Evolutionary conservation across 148 eudicot genomes (phyloP).

Genomic region (Salicornia ramosissima): DNA sequence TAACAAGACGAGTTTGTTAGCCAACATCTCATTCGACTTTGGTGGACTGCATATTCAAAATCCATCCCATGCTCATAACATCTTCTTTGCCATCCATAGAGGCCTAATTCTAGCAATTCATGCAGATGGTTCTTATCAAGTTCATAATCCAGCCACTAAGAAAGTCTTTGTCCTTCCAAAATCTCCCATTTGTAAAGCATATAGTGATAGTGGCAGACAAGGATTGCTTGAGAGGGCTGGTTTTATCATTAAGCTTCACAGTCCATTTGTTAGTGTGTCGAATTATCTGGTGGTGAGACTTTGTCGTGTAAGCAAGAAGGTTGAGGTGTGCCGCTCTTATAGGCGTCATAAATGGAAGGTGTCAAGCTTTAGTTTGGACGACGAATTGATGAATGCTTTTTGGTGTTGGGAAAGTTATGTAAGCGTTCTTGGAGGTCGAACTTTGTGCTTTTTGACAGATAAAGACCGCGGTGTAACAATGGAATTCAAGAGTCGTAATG

Average conservation of each 20-base stretch:
- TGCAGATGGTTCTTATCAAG: not conserved
- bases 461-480: slow-evolving; percentile 9
- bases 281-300: not conserved
- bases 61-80: not conserved
- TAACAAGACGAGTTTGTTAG: too few species aligned
- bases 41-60: not conserved
- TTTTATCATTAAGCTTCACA: not conserved
- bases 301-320: slow-evolving; percentile 1
- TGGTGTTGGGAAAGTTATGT: slow-evolving; percentile 14
- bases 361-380: slow-evolving; percentile 4
- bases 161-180: not conserved
- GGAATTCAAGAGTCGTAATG: not conserved
- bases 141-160: not conserved
- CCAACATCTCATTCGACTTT: too few species aligned
- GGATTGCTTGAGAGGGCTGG: not conserved
- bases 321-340: not conserved
- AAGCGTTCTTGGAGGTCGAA: not conserved
- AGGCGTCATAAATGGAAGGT: not conserved
- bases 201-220: too few species aligned
- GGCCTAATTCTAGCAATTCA: not conserved
- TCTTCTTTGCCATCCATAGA: not conserved
- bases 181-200: not conserved
- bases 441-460: slow-evolving; percentile 6
- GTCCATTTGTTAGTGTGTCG: not conserved
- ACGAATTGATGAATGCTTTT: not conserved